A percentile compares a stretch with the other conserved stretches of the same genome.
These are phyloP conservation scores for Alternaria alternata DNA, from an alignment of 2,329 filamentous ascomycete genomes.

Conservation along the genomic window DNA sequence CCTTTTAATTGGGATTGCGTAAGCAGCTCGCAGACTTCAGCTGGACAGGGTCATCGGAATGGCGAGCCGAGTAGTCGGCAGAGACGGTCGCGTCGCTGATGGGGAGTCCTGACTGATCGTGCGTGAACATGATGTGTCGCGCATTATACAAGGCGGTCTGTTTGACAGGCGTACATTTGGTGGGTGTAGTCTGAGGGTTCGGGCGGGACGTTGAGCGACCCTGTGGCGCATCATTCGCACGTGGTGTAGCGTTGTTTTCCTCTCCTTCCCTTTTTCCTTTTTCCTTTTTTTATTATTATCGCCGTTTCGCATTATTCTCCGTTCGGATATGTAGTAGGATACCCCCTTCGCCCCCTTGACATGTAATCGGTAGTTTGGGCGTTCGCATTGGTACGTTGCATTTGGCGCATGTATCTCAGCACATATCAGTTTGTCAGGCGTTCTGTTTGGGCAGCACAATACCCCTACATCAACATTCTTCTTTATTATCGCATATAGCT, in stretches of 20 bases:
- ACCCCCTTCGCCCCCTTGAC: neutral
- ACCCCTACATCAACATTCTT: neutral
- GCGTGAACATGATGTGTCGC: neutral
- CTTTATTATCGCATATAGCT: neutral
- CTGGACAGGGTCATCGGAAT: slow-evolving; percentile 14
- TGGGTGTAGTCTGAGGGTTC: too few relatives aligned
- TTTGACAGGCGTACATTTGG: too few relatives aligned
- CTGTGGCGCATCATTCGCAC: neutral
- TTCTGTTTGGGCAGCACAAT: neutral
- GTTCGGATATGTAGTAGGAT: slow-evolving; percentile 1
- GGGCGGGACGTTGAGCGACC: too few relatives aligned
- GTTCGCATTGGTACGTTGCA: slow-evolving; percentile 8
- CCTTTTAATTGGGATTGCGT: slow-evolving; percentile 51
- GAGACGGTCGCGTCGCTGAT: slow-evolving; percentile 18
- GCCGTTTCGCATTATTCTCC: neutral
- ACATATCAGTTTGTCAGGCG: neutral
- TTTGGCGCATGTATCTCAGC: neutral
- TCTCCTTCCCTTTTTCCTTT: neutral
- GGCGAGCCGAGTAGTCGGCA: slow-evolving; percentile 34
- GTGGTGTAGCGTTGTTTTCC: neutral
- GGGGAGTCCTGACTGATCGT: neutral
- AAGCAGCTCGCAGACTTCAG: slow-evolving; percentile 45
- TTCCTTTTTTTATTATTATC: neutral
- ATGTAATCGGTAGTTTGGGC: slow-evolving; percentile 8
- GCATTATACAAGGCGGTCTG: rapidly evolving